phyloP scores from a whole-genome alignment of 83 land plant genomes.

The Picea engelmannii region DNA sequence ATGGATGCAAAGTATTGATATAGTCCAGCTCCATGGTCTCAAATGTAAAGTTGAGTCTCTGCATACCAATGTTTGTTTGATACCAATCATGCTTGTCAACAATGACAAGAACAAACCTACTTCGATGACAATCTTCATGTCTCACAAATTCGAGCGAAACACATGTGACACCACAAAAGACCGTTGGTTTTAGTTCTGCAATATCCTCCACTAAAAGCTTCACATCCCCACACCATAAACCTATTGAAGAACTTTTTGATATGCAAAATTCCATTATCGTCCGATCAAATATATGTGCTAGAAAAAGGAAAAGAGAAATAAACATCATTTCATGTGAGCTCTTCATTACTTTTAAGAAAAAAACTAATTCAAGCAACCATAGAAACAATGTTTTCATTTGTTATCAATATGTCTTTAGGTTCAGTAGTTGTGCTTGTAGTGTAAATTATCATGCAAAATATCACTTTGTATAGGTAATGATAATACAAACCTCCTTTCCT shows the following conservation, averaged over 20 bases:
- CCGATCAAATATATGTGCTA: conserved; percentile 98
- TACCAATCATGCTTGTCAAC: conserved; percentile 16
- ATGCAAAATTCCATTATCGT: conserved; percentile 84
- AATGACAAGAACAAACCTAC: conserved; percentile 50
- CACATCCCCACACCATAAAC: conserved; percentile 98
- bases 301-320: conserved; percentile 91
- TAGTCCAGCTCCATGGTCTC: conserved; percentile 26
- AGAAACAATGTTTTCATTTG: conserved; percentile 66
- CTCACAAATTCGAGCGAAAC: conserved; percentile 43
- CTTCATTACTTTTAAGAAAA: conserved; percentile 44
- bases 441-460: conserved; percentile 96
- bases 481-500: conserved; percentile 48
- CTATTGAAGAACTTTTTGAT: conserved; percentile 83
- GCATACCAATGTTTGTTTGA: too few relatives aligned
- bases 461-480: conserved; percentile 63
- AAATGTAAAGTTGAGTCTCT: conserved; percentile 28
- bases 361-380: conserved; percentile 57
- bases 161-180: conserved; percentile 70
- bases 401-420: conserved; percentile 94
- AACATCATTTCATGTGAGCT: conserved; percentile 49
- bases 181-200: conserved; percentile 85
- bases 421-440: conserved; percentile 99
- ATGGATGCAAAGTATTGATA: too few relatives aligned
- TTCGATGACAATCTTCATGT: conserved; percentile 39
- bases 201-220: conserved; percentile 88